Conservation (phyloP, 352 stramenopile species). For the Plasmopara halstedii region DNA sequence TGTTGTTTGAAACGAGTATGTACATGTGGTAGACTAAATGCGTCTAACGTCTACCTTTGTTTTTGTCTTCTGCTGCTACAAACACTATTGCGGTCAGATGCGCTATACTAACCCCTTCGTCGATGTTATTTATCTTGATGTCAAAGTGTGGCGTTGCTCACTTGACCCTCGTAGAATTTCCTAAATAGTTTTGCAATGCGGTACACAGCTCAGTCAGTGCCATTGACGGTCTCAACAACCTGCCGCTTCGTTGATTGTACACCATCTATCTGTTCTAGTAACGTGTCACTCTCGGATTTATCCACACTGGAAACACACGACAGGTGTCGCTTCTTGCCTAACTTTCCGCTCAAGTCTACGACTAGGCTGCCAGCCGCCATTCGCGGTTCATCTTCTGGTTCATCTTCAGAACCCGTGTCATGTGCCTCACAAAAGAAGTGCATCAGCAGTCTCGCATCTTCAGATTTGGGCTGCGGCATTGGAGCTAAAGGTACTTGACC, state of each 20-base stretch:
- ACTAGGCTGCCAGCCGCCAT: constrained; percentile 11
- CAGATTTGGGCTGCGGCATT: constrained; percentile 31
- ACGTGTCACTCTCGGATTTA: constrained; percentile 5
- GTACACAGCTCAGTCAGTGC: constrained; percentile 23
- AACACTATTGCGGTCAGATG: constrained; percentile 22
- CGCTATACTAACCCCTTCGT: constrained; percentile 11
- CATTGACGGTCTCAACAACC: constrained; percentile 30
- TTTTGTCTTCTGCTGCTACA: constrained; percentile 24
- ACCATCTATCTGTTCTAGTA: constrained; percentile 5
- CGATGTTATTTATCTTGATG: constrained; percentile 18
- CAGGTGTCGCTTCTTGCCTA: constrained; percentile 60
- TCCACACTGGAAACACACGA: constrained; percentile 12
- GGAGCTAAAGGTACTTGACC: constrained; percentile 8
- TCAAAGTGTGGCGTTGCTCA: constrained; percentile 18
- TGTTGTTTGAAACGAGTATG: constrained; percentile 33
- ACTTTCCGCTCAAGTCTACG: constrained; percentile 25
- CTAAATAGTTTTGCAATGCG: constrained; percentile 31
- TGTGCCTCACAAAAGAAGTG: constrained; percentile 69
- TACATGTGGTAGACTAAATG: constrained; percentile 25
- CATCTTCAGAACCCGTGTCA: constrained; percentile 26
- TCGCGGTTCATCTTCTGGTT: constrained; percentile 11
- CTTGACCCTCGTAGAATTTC: constrained; percentile 15
- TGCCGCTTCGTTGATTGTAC: constrained; percentile 36
- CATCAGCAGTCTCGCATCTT: constrained; percentile 68
- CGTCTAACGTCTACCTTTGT: constrained; percentile 22